Conservation (phyloP, 2,329 filamentous ascomycete species). For the Monosporascus sp. region DNA sequence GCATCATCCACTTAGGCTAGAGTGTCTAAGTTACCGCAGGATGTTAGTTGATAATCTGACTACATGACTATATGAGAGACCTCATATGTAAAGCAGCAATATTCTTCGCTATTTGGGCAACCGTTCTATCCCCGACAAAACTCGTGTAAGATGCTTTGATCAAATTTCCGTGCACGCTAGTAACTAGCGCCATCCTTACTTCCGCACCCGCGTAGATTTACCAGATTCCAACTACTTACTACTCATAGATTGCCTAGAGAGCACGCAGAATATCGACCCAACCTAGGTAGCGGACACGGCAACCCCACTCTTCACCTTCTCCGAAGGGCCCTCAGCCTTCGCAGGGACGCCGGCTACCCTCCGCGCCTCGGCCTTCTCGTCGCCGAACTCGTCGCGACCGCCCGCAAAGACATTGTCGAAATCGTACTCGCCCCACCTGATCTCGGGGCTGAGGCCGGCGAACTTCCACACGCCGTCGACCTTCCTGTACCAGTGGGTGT, state of each 20-base stretch:
- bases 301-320: conserved; percentile 15
- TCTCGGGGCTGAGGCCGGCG: conserved; percentile 49
- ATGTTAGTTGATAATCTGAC: no score
- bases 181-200: no score
- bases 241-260: background rate
- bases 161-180: no score
- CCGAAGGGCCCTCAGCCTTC: conserved; percentile 8
- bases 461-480: conserved; percentile 58
- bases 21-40: no score
- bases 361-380: conserved; percentile 11
- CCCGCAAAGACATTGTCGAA: conserved; percentile 50
- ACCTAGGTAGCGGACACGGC: conserved; percentile 15
- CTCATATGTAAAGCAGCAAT: no score
- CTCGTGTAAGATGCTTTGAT: no score
- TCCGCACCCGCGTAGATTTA: no score
- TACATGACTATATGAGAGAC: no score
- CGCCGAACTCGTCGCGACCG: conserved; percentile 34
- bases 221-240: no score
- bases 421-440: conserved; percentile 53
- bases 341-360: conserved; percentile 12
- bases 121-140: no score
- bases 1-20: no score
- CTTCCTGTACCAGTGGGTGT: conserved; percentile 54
- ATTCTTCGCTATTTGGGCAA: no score
- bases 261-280: background rate